Conservation (phyloP, 2,329 filamentous ascomycete species). For the Neophaeococcomyces aloes region DNA sequence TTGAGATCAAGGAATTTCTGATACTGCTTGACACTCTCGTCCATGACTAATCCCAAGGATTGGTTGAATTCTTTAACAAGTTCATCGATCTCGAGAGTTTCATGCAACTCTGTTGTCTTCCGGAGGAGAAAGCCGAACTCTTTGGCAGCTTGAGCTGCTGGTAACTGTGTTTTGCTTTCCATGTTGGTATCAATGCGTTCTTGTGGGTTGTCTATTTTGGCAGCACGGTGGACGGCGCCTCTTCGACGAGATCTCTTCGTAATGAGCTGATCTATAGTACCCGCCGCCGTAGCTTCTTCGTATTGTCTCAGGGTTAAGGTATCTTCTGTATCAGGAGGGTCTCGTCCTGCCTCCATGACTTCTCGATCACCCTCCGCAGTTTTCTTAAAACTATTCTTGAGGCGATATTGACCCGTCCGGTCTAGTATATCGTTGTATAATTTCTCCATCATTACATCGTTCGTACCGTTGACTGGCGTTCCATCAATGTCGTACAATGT, state of each 20-base stretch:
- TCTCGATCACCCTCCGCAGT: conserved; percentile 74
- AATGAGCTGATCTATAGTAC: conserved; percentile 37
- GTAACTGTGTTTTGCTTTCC: conserved; percentile 61
- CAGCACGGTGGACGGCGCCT: conserved; percentile 37
- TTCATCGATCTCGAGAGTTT: conserved; percentile 60
- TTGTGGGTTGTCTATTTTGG: conserved; percentile 47
- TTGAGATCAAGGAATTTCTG: conserved; percentile 70
- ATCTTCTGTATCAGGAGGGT: conserved; percentile 61
- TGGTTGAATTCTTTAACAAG: conserved; percentile 54
- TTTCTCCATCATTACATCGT: conserved; percentile 76
- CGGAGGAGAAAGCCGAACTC: conserved; percentile 74
- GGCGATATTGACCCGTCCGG: conserved; percentile 80
- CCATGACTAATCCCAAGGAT: conserved; percentile 81
- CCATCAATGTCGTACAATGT: conserved; percentile 70
- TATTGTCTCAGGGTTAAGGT: conserved; percentile 60
- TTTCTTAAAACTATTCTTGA: conserved; percentile 58
- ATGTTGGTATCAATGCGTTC: conserved; percentile 59
- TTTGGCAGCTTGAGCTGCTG: conserved; percentile 66
- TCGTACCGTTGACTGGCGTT: conserved; percentile 58
- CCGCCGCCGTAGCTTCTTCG: conserved; percentile 58
- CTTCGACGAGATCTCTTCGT: conserved; percentile 33
- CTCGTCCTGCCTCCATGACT: conserved; percentile 70
- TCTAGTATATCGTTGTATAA: conserved; percentile 93
- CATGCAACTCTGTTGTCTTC: conserved; percentile 49
- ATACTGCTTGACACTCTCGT: conserved; percentile 84